Evolutionary conservation across 208 protist genomes (phyloP), one percentile per base, ranked within the genome.

Genomic region (Trypanosoma lewisi): DNA sequence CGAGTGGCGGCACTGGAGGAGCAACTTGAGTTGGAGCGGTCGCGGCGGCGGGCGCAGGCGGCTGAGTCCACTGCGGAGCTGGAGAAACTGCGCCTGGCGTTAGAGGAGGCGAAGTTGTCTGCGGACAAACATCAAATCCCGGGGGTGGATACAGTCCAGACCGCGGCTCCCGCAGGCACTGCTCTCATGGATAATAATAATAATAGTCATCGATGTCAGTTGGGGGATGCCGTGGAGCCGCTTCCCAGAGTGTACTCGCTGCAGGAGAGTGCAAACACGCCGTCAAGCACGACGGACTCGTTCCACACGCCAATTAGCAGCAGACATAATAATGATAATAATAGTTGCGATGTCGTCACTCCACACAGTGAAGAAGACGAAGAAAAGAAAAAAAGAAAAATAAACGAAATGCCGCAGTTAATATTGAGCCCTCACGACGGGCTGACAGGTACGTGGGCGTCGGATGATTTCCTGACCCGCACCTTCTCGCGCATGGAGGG

Each of bases 1-100:
- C 74, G 81, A 19, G 57, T 80, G 25, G 60, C 73, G 21, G 78
- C 60, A 21, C 65, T 93, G 2, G 75, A 82, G n/a, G 64, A 77
- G 34, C 71, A 69, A 45, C 73, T 80, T 9, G 64, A 66, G 41
- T 77, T 78, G 1, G 77, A 89, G 42, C 53, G 55, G 48, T 34
- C 52, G 33, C 64, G 71, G 4, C 72, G 75, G 41, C 53, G 44
- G 33, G 63, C 72, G 11, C 52, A 59, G 28, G 76, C 72, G 31
- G 60, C 67, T 5, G 64, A 80, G 58, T 69, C 78, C 41, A 55
- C 74, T 2, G 36, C 33, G 36, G 68, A 78, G 49, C 53, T 77
- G 23, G 73, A 82, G 42, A 47, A 69, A 11, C 51, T 80, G 23
- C 55, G 61, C 31, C 44, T 53, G n/a, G 73, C 75, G 36, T 34